phyloP scores from a whole-genome alignment of 2,329 filamentous ascomycete genomes.

The Clonostachys solani region DNA sequence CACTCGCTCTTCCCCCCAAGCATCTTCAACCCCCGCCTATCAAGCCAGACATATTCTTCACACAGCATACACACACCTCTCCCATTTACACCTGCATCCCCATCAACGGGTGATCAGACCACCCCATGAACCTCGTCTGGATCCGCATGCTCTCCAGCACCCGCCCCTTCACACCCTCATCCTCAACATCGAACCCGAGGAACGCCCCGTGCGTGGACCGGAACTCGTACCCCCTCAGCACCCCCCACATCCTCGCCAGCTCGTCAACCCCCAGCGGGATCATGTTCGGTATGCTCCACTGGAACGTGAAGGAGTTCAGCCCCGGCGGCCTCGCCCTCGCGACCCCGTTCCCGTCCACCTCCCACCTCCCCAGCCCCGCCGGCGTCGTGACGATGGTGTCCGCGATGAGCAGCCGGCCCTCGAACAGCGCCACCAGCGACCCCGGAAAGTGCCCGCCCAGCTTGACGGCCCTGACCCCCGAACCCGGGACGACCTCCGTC shows the following conservation, averaged over 20 bases:
- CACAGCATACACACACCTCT: neutral
- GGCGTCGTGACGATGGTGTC: constrained; percentile 74
- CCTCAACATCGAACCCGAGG: constrained; percentile 55
- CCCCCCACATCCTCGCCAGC: constrained; percentile 66
- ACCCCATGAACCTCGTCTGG: constrained; percentile 52
- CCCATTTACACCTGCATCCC: constrained; percentile 10
- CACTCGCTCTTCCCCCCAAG: neutral
- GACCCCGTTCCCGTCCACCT: constrained; percentile 28
- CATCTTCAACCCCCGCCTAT: no score
- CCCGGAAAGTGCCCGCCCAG: constrained; percentile 79
- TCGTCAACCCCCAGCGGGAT: constrained; percentile 65
- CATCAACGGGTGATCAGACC: constrained; percentile 33
- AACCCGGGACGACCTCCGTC: constrained; percentile 29
- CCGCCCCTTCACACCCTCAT: constrained; percentile 52
- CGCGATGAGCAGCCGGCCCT: constrained; percentile 62
- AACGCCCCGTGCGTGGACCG: constrained; percentile 66
- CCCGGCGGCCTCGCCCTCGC: constrained; percentile 30
- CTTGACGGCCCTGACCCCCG: constrained; percentile 60
- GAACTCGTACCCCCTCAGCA: constrained; percentile 59
- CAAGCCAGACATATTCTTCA: no score
- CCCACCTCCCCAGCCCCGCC: constrained; percentile 41
- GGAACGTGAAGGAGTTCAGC: constrained; percentile 60
- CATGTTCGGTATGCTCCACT: constrained; percentile 74
- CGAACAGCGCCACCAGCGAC: constrained; percentile 62
- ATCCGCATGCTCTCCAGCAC: constrained; percentile 76